Conservation (phyloP, 768 basidiomycete genomes). For the Ramaria rubella region DNA sequence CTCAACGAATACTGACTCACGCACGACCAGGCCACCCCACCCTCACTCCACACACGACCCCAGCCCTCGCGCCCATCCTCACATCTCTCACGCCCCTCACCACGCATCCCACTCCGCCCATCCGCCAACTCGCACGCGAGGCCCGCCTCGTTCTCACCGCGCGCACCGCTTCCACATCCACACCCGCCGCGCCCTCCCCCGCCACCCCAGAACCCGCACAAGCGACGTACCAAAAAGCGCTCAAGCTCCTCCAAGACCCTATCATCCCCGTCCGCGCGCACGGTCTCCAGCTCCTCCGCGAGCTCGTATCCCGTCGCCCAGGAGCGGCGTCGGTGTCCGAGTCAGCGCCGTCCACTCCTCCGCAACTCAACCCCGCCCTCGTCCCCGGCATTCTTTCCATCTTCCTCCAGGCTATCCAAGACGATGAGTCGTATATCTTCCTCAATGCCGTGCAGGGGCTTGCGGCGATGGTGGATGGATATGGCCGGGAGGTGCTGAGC, state of each 20-base stretch:
- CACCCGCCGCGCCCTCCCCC: slow-evolving; percentile 18
- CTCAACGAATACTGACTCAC: slow-evolving; percentile 11
- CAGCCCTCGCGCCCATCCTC: slow-evolving; percentile 67
- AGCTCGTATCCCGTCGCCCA: slow-evolving; percentile 60
- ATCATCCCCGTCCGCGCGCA: slow-evolving; percentile 92
- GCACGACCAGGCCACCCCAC: slow-evolving; percentile 39
- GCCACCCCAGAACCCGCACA: slow-evolving; percentile 41
- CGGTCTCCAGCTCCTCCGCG: slow-evolving; percentile 74
- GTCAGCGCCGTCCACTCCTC: slow-evolving; percentile 20
- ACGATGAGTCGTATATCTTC: slow-evolving; percentile 94
- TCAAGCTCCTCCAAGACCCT: slow-evolving; percentile 84
- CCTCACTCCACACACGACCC: slow-evolving; percentile 52
- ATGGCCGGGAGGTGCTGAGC: slow-evolving; percentile 66
- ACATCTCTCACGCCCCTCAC: slow-evolving; percentile 53
- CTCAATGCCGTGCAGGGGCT: slow-evolving; percentile 89
- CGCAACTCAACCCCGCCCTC: slow-evolving; percentile 50
- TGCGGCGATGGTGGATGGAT: slow-evolving; percentile 72
- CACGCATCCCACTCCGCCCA: slow-evolving; percentile 33
- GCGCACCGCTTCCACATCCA: slow-evolving; percentile 58
- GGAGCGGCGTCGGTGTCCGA: slow-evolving; percentile 17
- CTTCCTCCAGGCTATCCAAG: slow-evolving; percentile 77
- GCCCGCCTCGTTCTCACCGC: slow-evolving; percentile 81
- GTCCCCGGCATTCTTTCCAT: slow-evolving; percentile 81
- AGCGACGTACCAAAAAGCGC: slow-evolving; percentile 76
- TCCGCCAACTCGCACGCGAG: slow-evolving; percentile 63